These are phyloP conservation scores for Durio zibethinus DNA, from an alignment of 345 rosid species.

Conservation along the genomic window DNA sequence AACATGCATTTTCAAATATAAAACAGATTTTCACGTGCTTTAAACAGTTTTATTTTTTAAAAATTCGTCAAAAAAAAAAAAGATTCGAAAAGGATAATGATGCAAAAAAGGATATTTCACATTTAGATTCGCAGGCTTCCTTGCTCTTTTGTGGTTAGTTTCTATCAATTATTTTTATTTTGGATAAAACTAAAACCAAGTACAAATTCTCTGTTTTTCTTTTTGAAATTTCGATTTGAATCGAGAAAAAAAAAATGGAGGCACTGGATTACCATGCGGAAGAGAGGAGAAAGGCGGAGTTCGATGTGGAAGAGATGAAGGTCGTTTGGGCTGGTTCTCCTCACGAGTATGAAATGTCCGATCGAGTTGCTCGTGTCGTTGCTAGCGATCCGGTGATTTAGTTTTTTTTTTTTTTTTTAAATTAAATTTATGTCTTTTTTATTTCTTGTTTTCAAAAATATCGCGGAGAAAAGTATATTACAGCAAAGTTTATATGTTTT, in stretches of 20 bases:
- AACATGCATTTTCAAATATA: too few species aligned
- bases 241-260: constrained; percentile 34
- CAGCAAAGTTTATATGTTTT: not conserved
- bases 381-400: constrained; percentile 82
- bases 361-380: constrained; percentile 84
- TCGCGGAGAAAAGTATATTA: not conserved
- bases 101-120: too few species aligned
- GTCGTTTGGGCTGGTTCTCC: constrained; percentile 96
- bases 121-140: too few species aligned
- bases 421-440: too few species aligned
- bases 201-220: not conserved
- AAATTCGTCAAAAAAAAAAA: too few species aligned
- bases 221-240: not conserved
- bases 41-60: too few species aligned
- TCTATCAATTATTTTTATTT: not conserved
- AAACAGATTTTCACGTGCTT: too few species aligned
- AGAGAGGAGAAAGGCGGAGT: constrained; percentile 77
- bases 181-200: not conserved
- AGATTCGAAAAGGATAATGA: too few species aligned
- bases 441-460: not conserved
- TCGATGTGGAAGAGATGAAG: constrained; percentile 90
- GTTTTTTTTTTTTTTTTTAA: not conserved
- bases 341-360: constrained; percentile 67
- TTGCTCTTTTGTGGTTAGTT: not conserved
- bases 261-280: constrained; percentile 58